phyloP scores from a whole-genome alignment of 768 basidiomycete species.

The Podaxis sp. region DNA sequence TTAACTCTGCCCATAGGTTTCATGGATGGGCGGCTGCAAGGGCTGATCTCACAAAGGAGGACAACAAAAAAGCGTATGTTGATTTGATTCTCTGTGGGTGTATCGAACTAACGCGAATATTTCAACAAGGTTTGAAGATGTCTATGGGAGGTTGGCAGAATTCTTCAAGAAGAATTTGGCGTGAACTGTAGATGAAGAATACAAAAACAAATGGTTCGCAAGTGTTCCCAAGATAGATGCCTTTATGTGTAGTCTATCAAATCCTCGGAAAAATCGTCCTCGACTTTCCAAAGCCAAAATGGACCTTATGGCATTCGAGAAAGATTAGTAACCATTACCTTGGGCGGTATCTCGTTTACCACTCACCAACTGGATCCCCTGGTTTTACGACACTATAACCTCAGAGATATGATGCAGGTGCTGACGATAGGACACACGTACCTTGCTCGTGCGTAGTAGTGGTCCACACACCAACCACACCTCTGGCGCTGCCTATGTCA shows the following conservation, averaged over 20 bases:
- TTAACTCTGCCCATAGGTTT: conserved; percentile 33
- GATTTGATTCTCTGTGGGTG: neutral
- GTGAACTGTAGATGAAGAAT: conserved; percentile 1
- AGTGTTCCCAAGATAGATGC: neutral
- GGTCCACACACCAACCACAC: conserved; percentile 69
- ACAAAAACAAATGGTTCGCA: neutral
- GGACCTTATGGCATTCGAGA: conserved; percentile 42
- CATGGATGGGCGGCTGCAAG: conserved; percentile 69
- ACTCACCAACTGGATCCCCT: conserved; percentile 66
- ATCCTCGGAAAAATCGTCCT: conserved; percentile 32
- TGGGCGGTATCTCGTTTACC: neutral
- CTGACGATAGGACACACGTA: conserved; percentile 20
- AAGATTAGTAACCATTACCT: neutral
- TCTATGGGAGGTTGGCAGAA: conserved; percentile 49
- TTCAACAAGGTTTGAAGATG: conserved; percentile 42
- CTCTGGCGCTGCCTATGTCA: conserved; percentile 59
- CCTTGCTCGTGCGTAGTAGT: conserved; percentile 58
- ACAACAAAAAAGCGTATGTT: conserved; percentile 55
- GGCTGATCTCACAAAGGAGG: conserved; percentile 50
- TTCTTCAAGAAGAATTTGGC: conserved; percentile 42
- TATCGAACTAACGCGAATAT: neutral
- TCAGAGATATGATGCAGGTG: neutral
- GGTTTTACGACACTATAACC: neutral
- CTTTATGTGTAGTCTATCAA: conserved; percentile 33
- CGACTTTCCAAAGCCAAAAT: conserved; percentile 71